These are phyloP conservation scores for Exobasidium rhododendri DNA, from an alignment of 1,284 basidiomycete species.

Conservation along the genomic window DNA sequence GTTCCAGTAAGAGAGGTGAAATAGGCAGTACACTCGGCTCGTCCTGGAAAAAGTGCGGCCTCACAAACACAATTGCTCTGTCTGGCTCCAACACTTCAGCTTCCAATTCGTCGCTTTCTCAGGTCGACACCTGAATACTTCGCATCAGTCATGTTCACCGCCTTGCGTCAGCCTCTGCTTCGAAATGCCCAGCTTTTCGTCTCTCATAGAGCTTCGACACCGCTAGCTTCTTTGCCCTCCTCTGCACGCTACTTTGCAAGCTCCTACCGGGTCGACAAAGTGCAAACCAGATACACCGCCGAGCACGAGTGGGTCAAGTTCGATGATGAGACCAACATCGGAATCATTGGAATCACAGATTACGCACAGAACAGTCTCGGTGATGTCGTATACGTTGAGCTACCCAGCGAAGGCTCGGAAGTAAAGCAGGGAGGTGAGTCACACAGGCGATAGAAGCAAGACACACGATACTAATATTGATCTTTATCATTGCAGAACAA, in stretches of 20 bases:
- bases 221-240: neutral
- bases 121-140: no score
- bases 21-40: no score
- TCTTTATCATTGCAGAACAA: constrained; percentile 71
- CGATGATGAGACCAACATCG: constrained; percentile 75
- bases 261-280: constrained; percentile 12
- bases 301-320: constrained; percentile 88
- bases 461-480: no score
- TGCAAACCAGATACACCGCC: constrained; percentile 60
- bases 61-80: no score
- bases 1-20: no score
- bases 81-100: no score
- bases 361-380: constrained; percentile 90
- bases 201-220: neutral
- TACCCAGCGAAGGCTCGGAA: constrained; percentile 69
- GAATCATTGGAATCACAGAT: constrained; percentile 83
- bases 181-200: neutral
- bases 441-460: no score
- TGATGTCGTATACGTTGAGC: constrained; percentile 96
- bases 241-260: constrained; percentile 17
- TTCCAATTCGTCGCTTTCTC: no score
- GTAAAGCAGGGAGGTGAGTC: constrained; percentile 74
- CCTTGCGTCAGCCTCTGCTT: neutral
- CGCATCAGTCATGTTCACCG: neutral
- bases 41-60: no score